These are phyloP conservation scores for Citrus sinensis DNA, from an alignment of 345 rosid species.

Conservation along the genomic window DVS_A1.0 CM039162.1:4877001-4877500, in stretches of 20 bases:
- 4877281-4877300: slow-evolving; percentile 71
- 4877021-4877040: slow-evolving; percentile 28
- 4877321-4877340: slow-evolving; percentile 66
- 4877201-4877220: slow-evolving; percentile 29
- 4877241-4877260: slow-evolving; percentile 48
- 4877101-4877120: slow-evolving; percentile 20
- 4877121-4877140: slow-evolving; percentile 22
- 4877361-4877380: not conserved
- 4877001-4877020: slow-evolving; percentile 20
- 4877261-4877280: slow-evolving; percentile 64
- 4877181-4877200: slow-evolving; percentile 54
- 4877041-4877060: slow-evolving; percentile 73
- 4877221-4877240: slow-evolving; percentile 37
- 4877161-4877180: slow-evolving; percentile 34
- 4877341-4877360: slow-evolving; percentile 13
- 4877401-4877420: not conserved
- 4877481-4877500: not conserved
- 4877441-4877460: not conserved
- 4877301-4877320: slow-evolving; percentile 86
- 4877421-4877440: not conserved
- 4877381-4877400: not conserved
- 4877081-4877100: slow-evolving; percentile 46
- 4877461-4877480: not conserved
- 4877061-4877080: slow-evolving; percentile 63
- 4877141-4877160: slow-evolving; percentile 28